Evolutionary conservation across 1,284 basidiomycete species (phyloP), one percentile per base, ranked within the genome.

Genomic region (Cystobasidium sp.): DNA sequence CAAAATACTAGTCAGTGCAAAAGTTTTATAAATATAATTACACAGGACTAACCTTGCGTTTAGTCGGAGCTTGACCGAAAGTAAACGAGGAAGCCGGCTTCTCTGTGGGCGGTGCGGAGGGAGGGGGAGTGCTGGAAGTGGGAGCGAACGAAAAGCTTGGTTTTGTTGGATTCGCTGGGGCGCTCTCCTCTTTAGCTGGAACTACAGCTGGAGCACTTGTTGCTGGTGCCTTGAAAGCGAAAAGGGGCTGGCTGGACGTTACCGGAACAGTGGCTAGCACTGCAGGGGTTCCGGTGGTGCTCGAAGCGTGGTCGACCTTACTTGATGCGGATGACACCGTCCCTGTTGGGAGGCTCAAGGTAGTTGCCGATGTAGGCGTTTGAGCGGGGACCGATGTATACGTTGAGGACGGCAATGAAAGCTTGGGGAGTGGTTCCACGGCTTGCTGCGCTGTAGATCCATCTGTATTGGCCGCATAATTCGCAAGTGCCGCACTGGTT

Each of bases 121-220:
- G 9, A 31, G 56, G 16, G 4, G 56, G 8, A 41, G 39, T 24
- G 12, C 8, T 24, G 6, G 7, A 18, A 18, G 37, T 59, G 56
- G 39, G 9, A 20, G 43, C 69, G 49, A 71, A 64, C 1, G 69
- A 71, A 59, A 71, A 63, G 46, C 39, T 7, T 46, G 69, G 37
- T 20, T 41, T 61, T 61, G 9, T 7, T n/a, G 41, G 12, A 39
- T 37, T 39, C 1, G 10, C 14, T 24, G 53, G 18, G 14, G 22
- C 31, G 47, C 16, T 41, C 31, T 10, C 24, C n/a, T 31, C 18
- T 37, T 20, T n/a, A 16, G 64, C 58, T 53, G 68, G 22, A 18
- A 44, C 14, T 43, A 20, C 10, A 10, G 65, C 49, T 53, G 61
- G 47, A 49, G 52, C 5, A 43, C n/a, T 20, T 14, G 22, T 20